Base-by-base conservation (phyloP, 2,329 filamentous ascomycete genomes). In the Teratosphaeria zuluensis region DNA sequence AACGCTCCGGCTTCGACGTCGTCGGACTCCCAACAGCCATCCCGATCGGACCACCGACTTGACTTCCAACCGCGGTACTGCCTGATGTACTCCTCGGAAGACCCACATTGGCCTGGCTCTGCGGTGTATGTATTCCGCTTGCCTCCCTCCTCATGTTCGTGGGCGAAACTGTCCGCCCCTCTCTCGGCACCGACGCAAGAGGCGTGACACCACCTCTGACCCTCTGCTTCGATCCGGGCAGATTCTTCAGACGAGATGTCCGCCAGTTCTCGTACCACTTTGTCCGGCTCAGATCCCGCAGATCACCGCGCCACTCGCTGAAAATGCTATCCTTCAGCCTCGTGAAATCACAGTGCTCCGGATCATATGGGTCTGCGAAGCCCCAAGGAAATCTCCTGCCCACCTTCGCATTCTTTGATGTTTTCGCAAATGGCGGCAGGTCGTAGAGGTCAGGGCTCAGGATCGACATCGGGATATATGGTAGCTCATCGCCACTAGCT, bases 251-350 rank as follows among this genome's bases (percentile, higher is more conserved):
- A 35, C 78, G 73, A 52, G 72, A 75, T 9, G 84, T 96, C 75
- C 94, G 85, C 94, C 92, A 97, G 67, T 89, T 86, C 74, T 97
- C 92, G 68, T 97, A 97, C 90, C 91, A 96, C 67, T 91, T 83
- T 70, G 95, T 91, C 58, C 90, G 84, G 73, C 90, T 95, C 56
- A 90, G 88, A 73, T 96, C 90, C 61, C 92, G 87, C 61, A 99
- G 80, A 71, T 99, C 94, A 51, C 83, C 83, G 55, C 92, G 87
- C 94, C 94, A 99, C 70, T 97, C 92, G 64, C 80, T 85, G 73
- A 99, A 99, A 33, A 99, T 89, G 7, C 88, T 86, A 60, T 97
- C 92, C 76, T 94, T 94, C 65, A 99, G 81, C 62, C 87, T 87
- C 58, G 88, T 80, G 73, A 96, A 99, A 75, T 99, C 94, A 76